phyloP scores from a whole-genome alignment of 805 yeast species.

The Cyberlindnera meyerae region DNA sequence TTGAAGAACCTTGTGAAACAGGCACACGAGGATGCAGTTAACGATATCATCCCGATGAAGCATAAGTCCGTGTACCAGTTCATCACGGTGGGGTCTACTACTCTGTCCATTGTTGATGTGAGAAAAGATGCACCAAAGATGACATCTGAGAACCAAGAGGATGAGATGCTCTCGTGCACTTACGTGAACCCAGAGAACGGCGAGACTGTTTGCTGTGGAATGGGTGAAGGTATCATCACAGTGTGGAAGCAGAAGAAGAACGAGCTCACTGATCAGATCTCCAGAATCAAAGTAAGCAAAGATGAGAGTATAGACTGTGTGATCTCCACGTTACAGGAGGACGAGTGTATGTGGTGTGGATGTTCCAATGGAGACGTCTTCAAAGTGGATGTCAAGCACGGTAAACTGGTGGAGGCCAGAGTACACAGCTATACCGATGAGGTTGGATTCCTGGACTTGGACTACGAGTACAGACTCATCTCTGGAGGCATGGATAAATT shows the following conservation, averaged over 20 bases:
- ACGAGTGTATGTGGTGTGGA: slow-evolving; percentile 68
- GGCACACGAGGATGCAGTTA: slow-evolving; percentile 75
- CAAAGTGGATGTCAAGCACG: slow-evolving; percentile 59
- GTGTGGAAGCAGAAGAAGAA: slow-evolving; percentile 77
- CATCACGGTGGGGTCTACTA: slow-evolving; percentile 77
- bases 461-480: slow-evolving; percentile 70
- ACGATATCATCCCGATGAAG: slow-evolving; percentile 65
- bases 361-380: slow-evolving; percentile 70
- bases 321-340: slow-evolving; percentile 36
- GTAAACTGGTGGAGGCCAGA: slow-evolving; percentile 60
- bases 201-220: slow-evolving; percentile 69
- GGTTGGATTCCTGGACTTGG: slow-evolving; percentile 71
- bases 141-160: slow-evolving; percentile 86
- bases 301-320: slow-evolving; percentile 73
- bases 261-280: slow-evolving; percentile 69
- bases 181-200: slow-evolving; percentile 61
- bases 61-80: slow-evolving; percentile 73
- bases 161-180: slow-evolving; percentile 76
- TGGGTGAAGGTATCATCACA: slow-evolving; percentile 87
- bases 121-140: slow-evolving; percentile 47
- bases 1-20: slow-evolving; percentile 43
- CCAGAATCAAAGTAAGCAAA: slow-evolving; percentile 63
- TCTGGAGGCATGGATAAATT: slow-evolving; percentile 81
- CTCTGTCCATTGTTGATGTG: slow-evolving; percentile 71
- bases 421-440: slow-evolving; percentile 70